Conservation (phyloP, 2,329 filamentous ascomycete species). For the Paraphaeosphaeria sporulosa region DNA sequence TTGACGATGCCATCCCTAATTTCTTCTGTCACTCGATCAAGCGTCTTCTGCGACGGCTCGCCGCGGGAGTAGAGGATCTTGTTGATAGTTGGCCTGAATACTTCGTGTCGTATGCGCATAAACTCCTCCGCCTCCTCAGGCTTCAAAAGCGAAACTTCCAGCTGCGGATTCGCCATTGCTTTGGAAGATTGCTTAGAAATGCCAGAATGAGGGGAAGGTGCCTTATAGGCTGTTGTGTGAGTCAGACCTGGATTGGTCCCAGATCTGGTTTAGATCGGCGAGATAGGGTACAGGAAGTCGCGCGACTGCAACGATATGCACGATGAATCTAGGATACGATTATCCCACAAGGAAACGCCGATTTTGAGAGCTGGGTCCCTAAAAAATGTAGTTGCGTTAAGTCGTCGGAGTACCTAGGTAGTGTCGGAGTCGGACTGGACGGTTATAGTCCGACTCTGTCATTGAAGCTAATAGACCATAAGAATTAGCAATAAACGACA, state of each 20-base stretch:
- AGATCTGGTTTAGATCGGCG: not conserved
- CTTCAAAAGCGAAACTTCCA: constrained; percentile 35
- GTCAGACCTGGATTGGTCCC: not conserved
- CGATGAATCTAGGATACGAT: not conserved
- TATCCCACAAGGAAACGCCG: not conserved
- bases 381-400: not conserved
- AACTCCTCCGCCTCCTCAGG: constrained; percentile 39
- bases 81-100: constrained; percentile 41
- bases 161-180: constrained; percentile 29
- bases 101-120: constrained; percentile 39
- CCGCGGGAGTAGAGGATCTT: constrained; percentile 37
- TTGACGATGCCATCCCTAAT: constrained; percentile 28
- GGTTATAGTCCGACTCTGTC: not conserved
- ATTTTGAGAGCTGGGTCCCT: not conserved
- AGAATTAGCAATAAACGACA: no score
- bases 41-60: constrained; percentile 35
- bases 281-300: not conserved
- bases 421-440: not conserved
- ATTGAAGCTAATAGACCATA: not conserved
- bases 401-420: not conserved
- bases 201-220: not conserved
- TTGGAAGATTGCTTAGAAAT: not conserved
- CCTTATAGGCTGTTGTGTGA: not conserved
- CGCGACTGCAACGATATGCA: not conserved
- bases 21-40: constrained; percentile 28